These are phyloP conservation scores for Arthrobotrys megalospora DNA, from an alignment of 2,329 filamentous ascomycete genomes.

Conservation along the genomic window DNA sequence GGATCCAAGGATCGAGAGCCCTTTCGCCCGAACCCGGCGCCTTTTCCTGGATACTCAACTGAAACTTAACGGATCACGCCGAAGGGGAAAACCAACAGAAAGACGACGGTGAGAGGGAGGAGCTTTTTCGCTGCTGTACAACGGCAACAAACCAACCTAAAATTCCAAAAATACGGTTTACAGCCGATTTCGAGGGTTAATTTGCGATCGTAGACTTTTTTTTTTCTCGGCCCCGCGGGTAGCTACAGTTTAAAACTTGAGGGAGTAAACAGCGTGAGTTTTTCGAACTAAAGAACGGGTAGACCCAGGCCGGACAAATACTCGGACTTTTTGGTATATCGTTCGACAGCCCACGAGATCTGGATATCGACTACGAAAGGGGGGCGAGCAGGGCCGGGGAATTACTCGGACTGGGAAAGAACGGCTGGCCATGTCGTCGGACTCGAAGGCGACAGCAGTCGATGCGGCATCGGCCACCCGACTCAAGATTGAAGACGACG, in stretches of 20 bases:
- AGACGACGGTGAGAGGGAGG: neutral
- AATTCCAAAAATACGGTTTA: neutral
- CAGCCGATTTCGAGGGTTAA: conserved; percentile 12
- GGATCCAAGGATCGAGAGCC: conserved; percentile 17
- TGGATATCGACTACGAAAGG: conserved; percentile 21
- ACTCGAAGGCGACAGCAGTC: conserved; percentile 32
- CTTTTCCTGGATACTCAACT: conserved; percentile 28
- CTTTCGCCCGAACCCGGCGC: conserved; percentile 58
- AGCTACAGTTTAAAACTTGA: conserved; percentile 1
- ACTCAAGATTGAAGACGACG: conserved; percentile 49
- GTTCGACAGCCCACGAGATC: conserved; percentile 6
- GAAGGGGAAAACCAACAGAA: conserved; percentile 24
- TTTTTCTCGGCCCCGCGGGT: conserved; percentile 5
- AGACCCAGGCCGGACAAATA: no score
- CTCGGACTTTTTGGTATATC: neutral
- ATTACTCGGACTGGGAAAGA: conserved; percentile 9
- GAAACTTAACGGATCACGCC: conserved; percentile 40
- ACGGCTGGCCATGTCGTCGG: conserved; percentile 56
- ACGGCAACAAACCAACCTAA: conserved; percentile 34
- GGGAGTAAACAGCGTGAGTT: conserved; percentile 22
- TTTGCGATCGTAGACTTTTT: conserved; percentile 35
- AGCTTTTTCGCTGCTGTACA: conserved; percentile 40
- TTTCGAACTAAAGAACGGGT: neutral
- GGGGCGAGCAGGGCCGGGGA: neutral
- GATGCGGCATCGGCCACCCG: conserved; percentile 49